Base-by-base conservation (phyloP, 345 rosid species). In the Melastoma malabathricum region DNA sequence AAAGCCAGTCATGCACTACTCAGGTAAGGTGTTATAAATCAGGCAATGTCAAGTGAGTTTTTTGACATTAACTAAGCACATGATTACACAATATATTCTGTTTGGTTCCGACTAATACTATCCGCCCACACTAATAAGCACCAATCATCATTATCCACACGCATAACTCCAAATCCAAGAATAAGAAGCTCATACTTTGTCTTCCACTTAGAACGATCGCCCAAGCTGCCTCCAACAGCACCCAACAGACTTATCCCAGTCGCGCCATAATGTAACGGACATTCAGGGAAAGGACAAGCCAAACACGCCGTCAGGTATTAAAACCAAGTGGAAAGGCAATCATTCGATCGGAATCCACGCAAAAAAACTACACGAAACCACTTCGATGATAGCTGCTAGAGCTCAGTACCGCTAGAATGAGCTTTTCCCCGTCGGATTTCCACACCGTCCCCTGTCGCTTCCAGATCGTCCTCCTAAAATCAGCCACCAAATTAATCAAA, bases 181-280 rank as follows among this genome's bases (percentile, higher is more conserved):
- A 22, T 16, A 18, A 34, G 10, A 13, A 15, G n/a, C 4, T 23
- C 77, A 59, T 63, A 89, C 95, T 89, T 86, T 66, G 79, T 82
- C 62, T 81, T 83, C 97, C 97, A 86, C 60, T 70, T 76, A 4
- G 67, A 53, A 13, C 69, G 71, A 23, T 81, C 94, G 47, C 16
- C 52, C 1, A 78, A 57, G 58, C 67, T 68, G 18, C 56, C 71
- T 22, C 73, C 70, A 5, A 71, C 25, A 17, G 73, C 29, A 60
- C 76, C 64, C 54, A 72, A 53, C 55, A 57, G 74, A 48, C 64
- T 62, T 19, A 67, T 23, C 45, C 73, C 52, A 78, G 60, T 84
- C 75, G 61, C 44, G 41, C 5, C 9, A 27, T 57, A 31, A 31
- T 31, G 2, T 31, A 31, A 31, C 38, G 6, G 10, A 31, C 15